phyloP scores from a whole-genome alignment of 345 rosid species.

The Pseudoturritis turrita region DNA sequence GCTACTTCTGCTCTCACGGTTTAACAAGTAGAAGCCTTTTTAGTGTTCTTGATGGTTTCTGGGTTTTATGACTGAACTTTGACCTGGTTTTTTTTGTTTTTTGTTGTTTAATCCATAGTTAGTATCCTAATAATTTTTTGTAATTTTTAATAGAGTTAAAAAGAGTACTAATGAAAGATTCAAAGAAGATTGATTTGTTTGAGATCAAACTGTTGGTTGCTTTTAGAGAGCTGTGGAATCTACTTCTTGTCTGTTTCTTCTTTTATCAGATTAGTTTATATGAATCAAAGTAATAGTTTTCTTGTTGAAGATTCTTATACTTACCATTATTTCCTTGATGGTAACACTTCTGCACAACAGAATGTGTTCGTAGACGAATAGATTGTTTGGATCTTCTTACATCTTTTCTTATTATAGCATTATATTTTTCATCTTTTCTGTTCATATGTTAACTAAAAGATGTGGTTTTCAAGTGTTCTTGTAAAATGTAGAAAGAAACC shows the following conservation, averaged over 20 bases:
- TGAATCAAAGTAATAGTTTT: not conserved
- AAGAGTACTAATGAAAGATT: slow-evolving; percentile 35
- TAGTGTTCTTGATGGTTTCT: not conserved
- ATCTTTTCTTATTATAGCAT: not conserved
- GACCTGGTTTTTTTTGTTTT: not conserved
- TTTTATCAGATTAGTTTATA: not conserved
- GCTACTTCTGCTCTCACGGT: not conserved
- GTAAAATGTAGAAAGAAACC: not conserved
- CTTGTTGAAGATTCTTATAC: not conserved
- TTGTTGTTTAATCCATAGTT: not conserved
- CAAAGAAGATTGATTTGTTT: slow-evolving; percentile 30
- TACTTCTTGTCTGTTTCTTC: slow-evolving; percentile 17
- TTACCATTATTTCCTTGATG: not conserved
- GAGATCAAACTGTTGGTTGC: slow-evolving; percentile 9
- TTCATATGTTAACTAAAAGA: not conserved
- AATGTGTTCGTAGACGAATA: not conserved
- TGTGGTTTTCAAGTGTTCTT: not conserved
- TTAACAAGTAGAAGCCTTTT: not conserved
- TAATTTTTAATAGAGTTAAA: not conserved
- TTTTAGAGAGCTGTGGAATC: slow-evolving; percentile 22
- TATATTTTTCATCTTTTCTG: not conserved
- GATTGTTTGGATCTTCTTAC: not conserved
- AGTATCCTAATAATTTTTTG: not conserved
- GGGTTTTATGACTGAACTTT: too few relatives aligned
- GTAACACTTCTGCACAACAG: not conserved